A percentile compares a stretch with the other conserved stretches of the same genome.
These are phyloP conservation scores for Parasarocladium wereldwijsianum DNA, from an alignment of 2,329 filamentous ascomycete species.

Conservation along the genomic window DNA sequence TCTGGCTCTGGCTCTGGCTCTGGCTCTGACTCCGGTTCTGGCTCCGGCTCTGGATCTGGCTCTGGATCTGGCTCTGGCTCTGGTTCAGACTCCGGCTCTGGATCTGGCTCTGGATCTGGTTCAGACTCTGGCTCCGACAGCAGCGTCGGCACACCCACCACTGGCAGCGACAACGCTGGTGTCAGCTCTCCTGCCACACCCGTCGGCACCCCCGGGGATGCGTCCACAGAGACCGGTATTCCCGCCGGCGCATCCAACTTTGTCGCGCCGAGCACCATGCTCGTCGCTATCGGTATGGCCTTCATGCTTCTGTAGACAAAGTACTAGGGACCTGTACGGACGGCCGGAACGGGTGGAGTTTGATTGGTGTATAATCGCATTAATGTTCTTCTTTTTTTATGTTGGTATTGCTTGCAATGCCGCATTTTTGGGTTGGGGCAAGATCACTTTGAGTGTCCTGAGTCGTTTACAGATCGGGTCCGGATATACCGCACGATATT, in stretches of 20 bases:
- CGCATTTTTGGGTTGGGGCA: no score
- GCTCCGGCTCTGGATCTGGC: constrained; percentile 4
- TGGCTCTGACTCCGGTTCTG: constrained; percentile 6
- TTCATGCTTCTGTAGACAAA: constrained; percentile 23
- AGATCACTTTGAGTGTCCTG: no score
- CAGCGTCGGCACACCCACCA: constrained; percentile 2
- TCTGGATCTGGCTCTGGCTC: constrained; percentile 4
- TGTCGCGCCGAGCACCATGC: constrained; percentile 23
- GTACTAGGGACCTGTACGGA: constrained; percentile 1
- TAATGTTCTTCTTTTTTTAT: constrained; percentile 5
- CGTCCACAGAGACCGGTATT: constrained; percentile 1
- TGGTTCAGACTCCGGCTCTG: constrained; percentile 1
- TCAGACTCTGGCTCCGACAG: constrained; percentile 5
- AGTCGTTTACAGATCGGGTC: no score
- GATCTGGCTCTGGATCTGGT: background rate
- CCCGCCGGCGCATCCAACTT: constrained; percentile 9
- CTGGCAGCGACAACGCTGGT: background rate
- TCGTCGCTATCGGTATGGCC: constrained; percentile 27
- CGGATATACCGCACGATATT: no score
- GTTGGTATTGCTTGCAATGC: no score
- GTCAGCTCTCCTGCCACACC: background rate
- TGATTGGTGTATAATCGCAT: constrained; percentile 5
- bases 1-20: constrained; percentile 6
- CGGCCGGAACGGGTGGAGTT: constrained; percentile 1
- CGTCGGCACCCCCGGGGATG: background rate